These are phyloP conservation scores for Collybia sordida DNA, from an alignment of 768 basidiomycete genomes.

Conservation along the genomic window DNA sequence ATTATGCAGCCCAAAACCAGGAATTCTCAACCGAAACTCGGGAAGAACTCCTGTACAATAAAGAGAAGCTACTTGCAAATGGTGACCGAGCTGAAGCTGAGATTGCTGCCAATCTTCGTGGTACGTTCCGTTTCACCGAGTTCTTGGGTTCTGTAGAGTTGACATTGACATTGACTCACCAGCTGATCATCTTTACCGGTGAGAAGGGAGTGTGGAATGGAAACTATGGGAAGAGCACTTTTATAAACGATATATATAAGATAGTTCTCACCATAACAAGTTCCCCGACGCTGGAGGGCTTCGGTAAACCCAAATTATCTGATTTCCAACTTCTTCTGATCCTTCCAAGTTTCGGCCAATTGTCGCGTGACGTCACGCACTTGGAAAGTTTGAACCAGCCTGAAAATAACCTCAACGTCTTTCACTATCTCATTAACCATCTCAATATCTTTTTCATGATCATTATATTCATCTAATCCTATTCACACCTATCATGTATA, in stretches of 20 bases:
- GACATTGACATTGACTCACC: constrained; percentile 16
- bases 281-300: neutral
- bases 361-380: constrained; percentile 15
- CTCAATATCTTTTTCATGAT: no score
- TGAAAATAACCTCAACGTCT: no score
- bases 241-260: constrained; percentile 13
- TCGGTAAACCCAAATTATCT: neutral
- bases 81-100: constrained; percentile 97
- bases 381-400: neutral
- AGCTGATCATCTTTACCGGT: constrained; percentile 91
- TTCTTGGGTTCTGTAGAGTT: constrained; percentile 19
- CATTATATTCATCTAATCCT: neutral
- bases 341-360: neutral
- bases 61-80: constrained; percentile 96
- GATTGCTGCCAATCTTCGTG: constrained; percentile 90
- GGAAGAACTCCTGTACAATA: constrained; percentile 98
- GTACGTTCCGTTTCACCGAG: constrained; percentile 37
- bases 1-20: constrained; percentile 84
- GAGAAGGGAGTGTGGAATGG: constrained; percentile 20
- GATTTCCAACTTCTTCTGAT: neutral
- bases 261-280: constrained; percentile 5
- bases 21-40: constrained; percentile 98
- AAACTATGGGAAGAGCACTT: constrained; percentile 14
- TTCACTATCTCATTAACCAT: no score
- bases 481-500: neutral